Evolutionary conservation across 768 basidiomycete species (phyloP), one percentile per base, ranked within the genome.

Genomic region (Grammothele lineata): DNA sequence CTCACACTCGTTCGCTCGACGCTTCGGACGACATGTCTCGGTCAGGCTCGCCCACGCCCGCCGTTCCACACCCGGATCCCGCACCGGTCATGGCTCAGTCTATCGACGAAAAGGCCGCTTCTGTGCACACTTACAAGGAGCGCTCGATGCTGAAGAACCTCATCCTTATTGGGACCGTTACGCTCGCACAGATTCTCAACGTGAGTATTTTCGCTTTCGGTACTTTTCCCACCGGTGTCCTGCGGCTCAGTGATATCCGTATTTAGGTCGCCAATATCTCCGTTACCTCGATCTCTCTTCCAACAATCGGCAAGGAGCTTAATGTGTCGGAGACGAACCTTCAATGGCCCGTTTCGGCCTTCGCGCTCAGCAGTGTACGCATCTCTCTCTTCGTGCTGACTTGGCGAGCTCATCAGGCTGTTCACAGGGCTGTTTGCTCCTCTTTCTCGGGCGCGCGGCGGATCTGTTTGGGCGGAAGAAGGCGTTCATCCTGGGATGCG

Each of bases 381-480:
- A 12, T n/a, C 22, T 19, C 34, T n/a, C 25, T 22, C 17, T 11
- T 14, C 27, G 10, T 39, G 2, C 21, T 26, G 24, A 8, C 17
- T 14, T 21, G 18, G 38, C 8, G n/a, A 12, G 25, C 45, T 35
- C 26, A 40, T 37, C 34, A 37, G 6, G 18, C 12, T 19, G 10
- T 49, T 18, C 17, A 10, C 6, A 88, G 87, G 87, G 84, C 7
- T 92, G 90, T 56, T 69, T 92, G 10, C 74, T 92, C 3, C 71
- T 92, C 9, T 74, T 89, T 11, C 81, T 79, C 22, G 91, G 91
- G 0, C 73, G 88, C n/a, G 63, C 92, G 1, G 87, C 89, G 1
- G 91, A 92, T 61, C 65, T 88, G 2, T 81, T 85, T 53, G 90
- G 92, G 1, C 75, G 88, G 25, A 90, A 86, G 56, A 73, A 69